Evolutionary conservation across 2,329 filamentous ascomycete species (phyloP).

Genomic region (Rutstroemia sydowiana): DNA sequence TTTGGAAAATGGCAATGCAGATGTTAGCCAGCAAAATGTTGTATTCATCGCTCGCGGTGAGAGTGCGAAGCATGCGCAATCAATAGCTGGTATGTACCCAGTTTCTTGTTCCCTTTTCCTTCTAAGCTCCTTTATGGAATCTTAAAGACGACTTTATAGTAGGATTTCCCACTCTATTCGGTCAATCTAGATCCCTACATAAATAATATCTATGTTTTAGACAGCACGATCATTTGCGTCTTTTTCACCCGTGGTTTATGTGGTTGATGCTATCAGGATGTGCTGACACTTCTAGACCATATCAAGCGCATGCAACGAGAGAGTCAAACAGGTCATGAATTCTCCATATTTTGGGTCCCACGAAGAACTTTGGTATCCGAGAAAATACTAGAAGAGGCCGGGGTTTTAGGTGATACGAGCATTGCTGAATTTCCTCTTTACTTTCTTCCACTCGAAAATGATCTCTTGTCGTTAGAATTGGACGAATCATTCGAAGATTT

Average conservation of each 20-base stretch:
- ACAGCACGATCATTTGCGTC: slow-evolving; percentile 38
- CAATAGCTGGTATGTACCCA: slow-evolving; percentile 70
- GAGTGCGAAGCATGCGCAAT: slow-evolving; percentile 73
- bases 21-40: slow-evolving; percentile 89
- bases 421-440: slow-evolving; percentile 80
- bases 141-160: slow-evolving; percentile 56
- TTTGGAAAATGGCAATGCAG: slow-evolving; percentile 89
- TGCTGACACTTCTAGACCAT: slow-evolving; percentile 68
- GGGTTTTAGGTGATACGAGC: slow-evolving; percentile 85
- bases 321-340: slow-evolving; percentile 86
- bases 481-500: slow-evolving; percentile 81
- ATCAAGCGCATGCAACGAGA: slow-evolving; percentile 84
- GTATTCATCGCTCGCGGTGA: slow-evolving; percentile 90
- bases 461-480: slow-evolving; percentile 84
- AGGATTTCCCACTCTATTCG: slow-evolving; percentile 43
- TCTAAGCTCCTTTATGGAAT: slow-evolving; percentile 33
- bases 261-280: slow-evolving; percentile 44
- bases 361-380: slow-evolving; percentile 87
- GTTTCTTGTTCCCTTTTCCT: not conserved
- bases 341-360: slow-evolving; percentile 94
- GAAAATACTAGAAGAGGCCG: slow-evolving; percentile 83
- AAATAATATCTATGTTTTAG: slow-evolving; percentile 17
- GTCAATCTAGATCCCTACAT: slow-evolving; percentile 51
- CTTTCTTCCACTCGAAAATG: slow-evolving; percentile 86
- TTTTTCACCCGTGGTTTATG: slow-evolving; percentile 24